Evolutionary conservation across 768 basidiomycete genomes (phyloP).

Genomic region (Tulasnella sp.): DNA sequence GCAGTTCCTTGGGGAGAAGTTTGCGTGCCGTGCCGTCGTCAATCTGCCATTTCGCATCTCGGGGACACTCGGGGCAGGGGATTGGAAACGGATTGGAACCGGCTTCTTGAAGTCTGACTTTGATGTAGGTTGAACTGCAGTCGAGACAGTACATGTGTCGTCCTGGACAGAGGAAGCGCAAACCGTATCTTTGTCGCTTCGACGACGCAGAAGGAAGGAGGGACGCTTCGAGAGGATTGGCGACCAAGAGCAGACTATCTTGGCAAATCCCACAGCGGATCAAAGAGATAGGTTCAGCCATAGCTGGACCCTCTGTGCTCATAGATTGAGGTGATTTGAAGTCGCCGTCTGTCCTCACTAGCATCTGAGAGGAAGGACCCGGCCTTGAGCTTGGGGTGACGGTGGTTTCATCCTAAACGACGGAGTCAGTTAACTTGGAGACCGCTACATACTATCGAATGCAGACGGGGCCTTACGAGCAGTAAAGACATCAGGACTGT

Average conservation of each 20-base stretch:
- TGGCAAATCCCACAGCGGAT: slow-evolving; percentile 4
- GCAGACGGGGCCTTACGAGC: too few species aligned
- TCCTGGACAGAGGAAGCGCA: neutral
- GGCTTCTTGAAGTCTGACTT: neutral
- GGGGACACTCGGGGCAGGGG: slow-evolving; percentile 6
- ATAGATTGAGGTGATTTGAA: too few species aligned
- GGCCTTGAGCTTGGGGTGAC: too few species aligned
- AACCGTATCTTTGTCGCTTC: neutral
- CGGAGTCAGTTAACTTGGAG: too few species aligned
- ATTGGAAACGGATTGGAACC: neutral
- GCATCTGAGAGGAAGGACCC: too few species aligned
- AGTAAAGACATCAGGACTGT: too few species aligned
- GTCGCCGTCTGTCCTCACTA: too few species aligned
- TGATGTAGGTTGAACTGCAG: slow-evolving; percentile 3
- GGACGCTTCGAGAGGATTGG: slow-evolving; percentile 1
- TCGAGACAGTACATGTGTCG: slow-evolving; percentile 3
- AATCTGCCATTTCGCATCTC: neutral
- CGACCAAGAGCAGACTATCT: neutral
- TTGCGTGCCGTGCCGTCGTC: slow-evolving; percentile 1
- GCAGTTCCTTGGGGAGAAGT: neutral
- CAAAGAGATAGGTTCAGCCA: neutral
- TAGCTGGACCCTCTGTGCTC: too few species aligned
- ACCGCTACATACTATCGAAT: too few species aligned
- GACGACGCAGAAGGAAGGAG: neutral
- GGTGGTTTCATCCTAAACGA: too few species aligned